Evolutionary conservation across 495 filamentous ascomycete genomes (phyloP).

Genomic region (Neurospora pannonica): DNA sequence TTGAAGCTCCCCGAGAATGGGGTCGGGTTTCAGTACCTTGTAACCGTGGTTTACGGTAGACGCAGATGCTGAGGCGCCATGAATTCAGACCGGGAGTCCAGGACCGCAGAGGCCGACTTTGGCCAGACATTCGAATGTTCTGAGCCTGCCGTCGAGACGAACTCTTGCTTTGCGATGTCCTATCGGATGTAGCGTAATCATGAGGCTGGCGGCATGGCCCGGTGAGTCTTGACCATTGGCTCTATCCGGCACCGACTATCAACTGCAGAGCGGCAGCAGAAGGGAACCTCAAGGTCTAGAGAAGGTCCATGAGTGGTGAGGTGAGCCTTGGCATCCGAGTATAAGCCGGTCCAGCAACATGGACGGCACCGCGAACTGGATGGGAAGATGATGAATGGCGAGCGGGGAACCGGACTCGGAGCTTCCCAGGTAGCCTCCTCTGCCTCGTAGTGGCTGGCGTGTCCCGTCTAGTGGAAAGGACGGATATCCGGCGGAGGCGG

Average conservation of each 20-base stretch:
- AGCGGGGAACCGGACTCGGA: neutral
- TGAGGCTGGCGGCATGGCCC: constrained; percentile 25
- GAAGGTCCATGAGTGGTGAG: neutral
- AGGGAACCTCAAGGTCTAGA: neutral
- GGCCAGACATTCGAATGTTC: neutral
- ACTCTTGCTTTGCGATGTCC: constrained; percentile 2
- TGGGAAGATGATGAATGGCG: neutral
- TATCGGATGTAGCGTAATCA: constrained; percentile 23
- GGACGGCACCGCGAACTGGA: neutral
- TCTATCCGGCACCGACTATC: constrained; percentile 4
- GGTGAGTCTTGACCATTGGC: constrained; percentile 16
- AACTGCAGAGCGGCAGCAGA: constrained; percentile 1
- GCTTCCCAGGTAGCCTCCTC: neutral
- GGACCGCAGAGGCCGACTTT: neutral
- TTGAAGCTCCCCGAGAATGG: neutral
- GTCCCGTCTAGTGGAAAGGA: neutral
- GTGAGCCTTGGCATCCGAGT: neutral
- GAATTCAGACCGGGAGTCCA: neutral
- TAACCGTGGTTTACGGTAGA: neutral
- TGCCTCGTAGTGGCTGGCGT: neutral
- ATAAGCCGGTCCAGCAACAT: neutral
- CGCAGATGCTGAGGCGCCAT: neutral
- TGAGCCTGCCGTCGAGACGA: neutral
- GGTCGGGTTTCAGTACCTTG: neutral
- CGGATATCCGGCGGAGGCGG: neutral